Conservation (phyloP, 2,329 filamentous ascomycete genomes). For the Penicillium nordicum region DNA sequence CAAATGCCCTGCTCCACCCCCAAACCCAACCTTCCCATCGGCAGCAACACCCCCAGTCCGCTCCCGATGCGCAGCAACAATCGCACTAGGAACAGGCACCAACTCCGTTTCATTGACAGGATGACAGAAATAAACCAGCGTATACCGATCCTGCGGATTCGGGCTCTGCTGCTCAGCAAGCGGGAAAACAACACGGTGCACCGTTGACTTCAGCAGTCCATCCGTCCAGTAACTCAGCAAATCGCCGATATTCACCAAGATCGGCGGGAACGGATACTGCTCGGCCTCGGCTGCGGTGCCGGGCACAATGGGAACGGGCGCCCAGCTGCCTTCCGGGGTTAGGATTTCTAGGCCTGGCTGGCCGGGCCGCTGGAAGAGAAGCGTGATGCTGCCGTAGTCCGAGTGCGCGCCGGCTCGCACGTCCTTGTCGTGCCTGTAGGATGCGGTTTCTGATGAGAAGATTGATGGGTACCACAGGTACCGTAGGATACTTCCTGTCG, state of each 20-base stretch:
- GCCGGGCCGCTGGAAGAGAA: constrained; percentile 78
- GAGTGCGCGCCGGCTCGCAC: constrained; percentile 89
- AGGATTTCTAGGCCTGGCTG: constrained; percentile 85
- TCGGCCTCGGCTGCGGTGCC: constrained; percentile 11
- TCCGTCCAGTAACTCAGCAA: constrained; percentile 83
- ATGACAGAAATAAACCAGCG: constrained; percentile 62
- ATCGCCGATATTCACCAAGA: constrained; percentile 69
- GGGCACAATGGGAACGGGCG: constrained; percentile 65
- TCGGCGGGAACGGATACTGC: constrained; percentile 61
- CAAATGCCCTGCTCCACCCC: constrained; percentile 37
- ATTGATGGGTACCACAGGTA: constrained; percentile 69
- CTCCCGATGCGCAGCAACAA: constrained; percentile 45
- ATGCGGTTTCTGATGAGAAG: constrained; percentile 40
- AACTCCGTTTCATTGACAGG: constrained; percentile 55
- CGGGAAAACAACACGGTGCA: constrained; percentile 81
- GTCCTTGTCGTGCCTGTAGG: constrained; percentile 54
- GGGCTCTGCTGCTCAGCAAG: constrained; percentile 39
- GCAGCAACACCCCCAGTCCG: constrained; percentile 15
- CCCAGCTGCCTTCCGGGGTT: constrained; percentile 57
- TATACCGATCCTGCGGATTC: constrained; percentile 51
- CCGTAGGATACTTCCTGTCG: constrained; percentile 61
- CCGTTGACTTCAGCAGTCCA: constrained; percentile 78
- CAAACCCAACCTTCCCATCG: constrained; percentile 38
- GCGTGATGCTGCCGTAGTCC: constrained; percentile 70
- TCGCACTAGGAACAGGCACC: constrained; percentile 53